Percentiles rank a stretch among this genome's conserved stretches.
phyloP scores from a whole-genome alignment of 1,139 yeast species.

The Wickerhamiella pararugosa region DNA sequence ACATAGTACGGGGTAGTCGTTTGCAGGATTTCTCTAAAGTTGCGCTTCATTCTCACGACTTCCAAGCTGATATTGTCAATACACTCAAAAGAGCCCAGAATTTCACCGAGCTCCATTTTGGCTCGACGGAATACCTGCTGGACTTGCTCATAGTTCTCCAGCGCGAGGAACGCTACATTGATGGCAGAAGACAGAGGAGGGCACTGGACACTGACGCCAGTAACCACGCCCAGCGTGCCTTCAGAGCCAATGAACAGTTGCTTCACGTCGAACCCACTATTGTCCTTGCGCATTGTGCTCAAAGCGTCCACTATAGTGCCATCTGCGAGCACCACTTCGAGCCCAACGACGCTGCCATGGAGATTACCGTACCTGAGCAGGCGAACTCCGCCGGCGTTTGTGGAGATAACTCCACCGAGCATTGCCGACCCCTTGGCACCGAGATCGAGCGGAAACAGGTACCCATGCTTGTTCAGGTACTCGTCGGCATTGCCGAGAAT shows the following conservation, averaged over 20 bases:
- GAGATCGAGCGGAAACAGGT: conserved; percentile 80
- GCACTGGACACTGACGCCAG: conserved; percentile 80
- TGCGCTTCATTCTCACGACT: conserved; percentile 29
- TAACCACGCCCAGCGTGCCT: conserved; percentile 80
- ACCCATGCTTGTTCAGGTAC: conserved; percentile 59
- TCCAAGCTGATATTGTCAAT: conserved; percentile 41
- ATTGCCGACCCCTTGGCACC: conserved; percentile 98
- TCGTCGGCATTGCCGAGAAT: conserved; percentile 74
- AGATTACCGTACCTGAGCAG: conserved; percentile 76
- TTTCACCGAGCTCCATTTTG: conserved; percentile 64
- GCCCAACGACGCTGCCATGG: conserved; percentile 79
- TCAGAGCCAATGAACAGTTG: conserved; percentile 88
- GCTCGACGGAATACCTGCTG: conserved; percentile 71
- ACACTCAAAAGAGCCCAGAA: conserved; percentile 84
- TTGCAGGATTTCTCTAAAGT: conserved; percentile 18
- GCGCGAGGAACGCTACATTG: conserved; percentile 80
- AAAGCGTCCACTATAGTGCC: conserved; percentile 70
- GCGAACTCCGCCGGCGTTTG: conserved; percentile 90
- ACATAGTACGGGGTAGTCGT: conserved; percentile 62
- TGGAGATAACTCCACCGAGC: conserved; percentile 86
- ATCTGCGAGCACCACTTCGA: conserved; percentile 80
- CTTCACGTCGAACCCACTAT: conserved; percentile 85
- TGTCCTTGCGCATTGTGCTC: conserved; percentile 77
- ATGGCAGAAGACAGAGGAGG: conserved; percentile 79
- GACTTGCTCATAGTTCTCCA: conserved; percentile 66